Conservation (phyloP, 2,329 filamentous ascomycete species). For the Alternaria sp. region DNA sequence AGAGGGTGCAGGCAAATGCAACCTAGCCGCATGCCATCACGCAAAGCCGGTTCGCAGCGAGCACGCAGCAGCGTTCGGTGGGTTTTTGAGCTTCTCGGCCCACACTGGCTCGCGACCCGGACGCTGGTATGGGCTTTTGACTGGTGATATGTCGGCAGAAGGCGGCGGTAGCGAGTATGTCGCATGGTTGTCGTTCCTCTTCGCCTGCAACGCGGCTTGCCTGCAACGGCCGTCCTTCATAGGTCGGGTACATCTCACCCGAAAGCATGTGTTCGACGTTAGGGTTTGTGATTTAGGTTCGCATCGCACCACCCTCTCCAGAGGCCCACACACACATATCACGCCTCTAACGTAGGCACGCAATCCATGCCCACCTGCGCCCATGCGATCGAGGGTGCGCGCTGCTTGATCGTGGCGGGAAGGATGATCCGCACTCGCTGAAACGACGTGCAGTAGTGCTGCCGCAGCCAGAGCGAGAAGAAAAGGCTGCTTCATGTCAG, state of each 20-base stretch:
- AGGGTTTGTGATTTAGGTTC: slow-evolving; percentile 11
- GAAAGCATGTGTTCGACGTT: slow-evolving; percentile 11
- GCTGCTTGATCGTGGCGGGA: slow-evolving; percentile 22
- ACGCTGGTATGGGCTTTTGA: slow-evolving; percentile 16
- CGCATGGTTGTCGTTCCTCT: neutral
- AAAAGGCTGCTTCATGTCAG: slow-evolving; percentile 11
- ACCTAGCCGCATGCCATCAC: slow-evolving; percentile 16
- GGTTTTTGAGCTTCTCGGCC: slow-evolving; percentile 20
- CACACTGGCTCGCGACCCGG: slow-evolving; percentile 27
- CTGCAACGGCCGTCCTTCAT: slow-evolving; percentile 1
- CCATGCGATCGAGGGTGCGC: slow-evolving; percentile 13
- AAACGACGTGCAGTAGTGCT: slow-evolving; percentile 28
- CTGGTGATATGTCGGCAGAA: slow-evolving; percentile 25
- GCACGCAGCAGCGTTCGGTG: slow-evolving; percentile 2
- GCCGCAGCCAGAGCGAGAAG: slow-evolving; percentile 10
- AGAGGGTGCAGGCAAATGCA: slow-evolving; percentile 19
- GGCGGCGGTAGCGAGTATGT: slow-evolving; percentile 8
- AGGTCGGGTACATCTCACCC: slow-evolving; percentile 17
- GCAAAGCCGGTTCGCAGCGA: slow-evolving; percentile 14
- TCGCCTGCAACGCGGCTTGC: neutral
- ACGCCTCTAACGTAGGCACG: neutral
- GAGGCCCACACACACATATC: neutral
- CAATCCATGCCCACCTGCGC: neutral
- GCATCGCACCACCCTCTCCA: slow-evolving; percentile 8
- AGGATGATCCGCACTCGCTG: slow-evolving; percentile 29